Evolutionary conservation across 2,329 filamentous ascomycete species (phyloP).

Genomic region (Alternaria brassicae): DNA sequence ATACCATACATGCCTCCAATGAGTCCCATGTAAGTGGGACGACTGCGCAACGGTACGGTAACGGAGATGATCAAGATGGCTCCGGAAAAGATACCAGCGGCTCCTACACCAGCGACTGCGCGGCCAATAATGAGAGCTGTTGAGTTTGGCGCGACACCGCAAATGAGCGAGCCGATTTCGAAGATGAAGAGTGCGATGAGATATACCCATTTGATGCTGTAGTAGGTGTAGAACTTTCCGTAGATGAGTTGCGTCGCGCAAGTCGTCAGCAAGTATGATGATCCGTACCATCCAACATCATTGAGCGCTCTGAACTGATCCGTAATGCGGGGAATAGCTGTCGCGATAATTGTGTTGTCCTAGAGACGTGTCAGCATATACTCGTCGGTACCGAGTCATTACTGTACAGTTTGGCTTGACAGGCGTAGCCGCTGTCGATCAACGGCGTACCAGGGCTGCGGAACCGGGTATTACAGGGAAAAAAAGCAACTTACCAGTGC

Average conservation of each 20-base stretch:
- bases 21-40: conserved; percentile 59
- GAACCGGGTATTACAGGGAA: not conserved
- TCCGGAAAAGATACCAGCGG: conserved; percentile 59
- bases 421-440: conserved; percentile 6
- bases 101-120: conserved; percentile 59
- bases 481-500: conserved; percentile 38
- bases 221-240: conserved; percentile 57
- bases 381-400: not conserved
- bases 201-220: conserved; percentile 57
- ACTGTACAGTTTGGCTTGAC: not conserved
- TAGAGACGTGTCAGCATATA: conserved; percentile 13
- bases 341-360: conserved; percentile 59
- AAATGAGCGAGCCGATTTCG: conserved; percentile 61
- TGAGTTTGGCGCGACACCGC: conserved; percentile 59
- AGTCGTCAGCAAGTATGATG: conserved; percentile 52
- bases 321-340: conserved; percentile 58
- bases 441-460: not conserved
- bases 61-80: conserved; percentile 57
- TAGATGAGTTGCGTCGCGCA: conserved; percentile 52
- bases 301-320: conserved; percentile 56
- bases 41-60: conserved; percentile 54
- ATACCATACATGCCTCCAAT: conserved; percentile 60
- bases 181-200: conserved; percentile 57
- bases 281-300: conserved; percentile 57
- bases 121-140: conserved; percentile 60